Evolutionary conservation across 495 filamentous ascomycete genomes (phyloP), one percentile per base, ranked within the genome.

Genomic region (Evansstolkia leycettana): DNA sequence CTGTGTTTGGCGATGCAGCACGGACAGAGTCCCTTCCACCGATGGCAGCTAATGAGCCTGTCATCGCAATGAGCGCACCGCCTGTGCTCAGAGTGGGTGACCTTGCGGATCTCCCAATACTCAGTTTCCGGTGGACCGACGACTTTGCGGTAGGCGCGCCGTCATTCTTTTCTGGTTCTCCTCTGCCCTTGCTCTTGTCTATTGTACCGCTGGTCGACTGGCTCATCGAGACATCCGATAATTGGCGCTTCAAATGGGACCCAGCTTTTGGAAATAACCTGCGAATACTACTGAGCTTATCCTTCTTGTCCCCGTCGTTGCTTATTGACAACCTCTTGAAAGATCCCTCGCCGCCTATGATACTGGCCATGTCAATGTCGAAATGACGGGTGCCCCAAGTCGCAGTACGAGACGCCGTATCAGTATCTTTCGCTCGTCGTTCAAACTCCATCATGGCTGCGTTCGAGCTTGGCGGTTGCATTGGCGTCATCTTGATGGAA

Each of bases 361-460:
- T 58, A 17, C 67, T 73, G 25, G 78, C 70, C 32, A 73, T 56
- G 33, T 84, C 81, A 2, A 69, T 50, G 25, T 81, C 59, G 45
- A 72, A 55, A 17, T 73, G 69, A 11, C 75, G 66, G 7, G 78
- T 82, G 8, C 80, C 80, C 76, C 80, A 82, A 2, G 82, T 88
- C 15, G 81, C 82, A 16, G 71, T 67, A 28, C 78, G 66, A 3
- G 82, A 86, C 19, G 54, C 42, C 8, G 57, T 65, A 28, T 72
- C 69, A 18, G 64, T 37, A 26, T 71, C 64, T 16, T 33, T 48
- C 4, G 62, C 61, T 7, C 59, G 62, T 38, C 48, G 56, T 16
- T 66, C 45, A 20, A 52, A 72, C 12, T 57, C 51, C 28, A 54
- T 41, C 44, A 71, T 72, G 15, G 69, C 69, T 31, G 57, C 58